Evolutionary conservation across 306 rosid species (phyloP).

Genomic region (Rubus idaeus): DNA sequence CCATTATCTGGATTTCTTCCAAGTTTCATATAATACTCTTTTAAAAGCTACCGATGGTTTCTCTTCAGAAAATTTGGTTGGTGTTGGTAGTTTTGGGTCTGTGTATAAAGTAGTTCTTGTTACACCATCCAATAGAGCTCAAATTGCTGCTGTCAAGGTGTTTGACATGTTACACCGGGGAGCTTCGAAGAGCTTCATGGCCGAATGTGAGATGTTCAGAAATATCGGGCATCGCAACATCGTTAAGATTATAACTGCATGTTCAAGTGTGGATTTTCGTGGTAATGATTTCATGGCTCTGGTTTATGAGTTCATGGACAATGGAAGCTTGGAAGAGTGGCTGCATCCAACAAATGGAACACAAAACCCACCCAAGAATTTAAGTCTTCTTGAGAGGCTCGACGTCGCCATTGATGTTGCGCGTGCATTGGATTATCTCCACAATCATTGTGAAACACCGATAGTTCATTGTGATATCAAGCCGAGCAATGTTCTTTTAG

Average conservation of each 20-base stretch:
- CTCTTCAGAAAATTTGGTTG: not conserved
- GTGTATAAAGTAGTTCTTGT: not conserved
- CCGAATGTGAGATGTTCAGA: constrained; percentile 1
- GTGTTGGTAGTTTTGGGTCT: not conserved
- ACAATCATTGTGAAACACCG: not conserved
- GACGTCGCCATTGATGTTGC: not conserved
- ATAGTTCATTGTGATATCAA: not conserved
- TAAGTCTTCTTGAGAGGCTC: not conserved
- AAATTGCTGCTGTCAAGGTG: not conserved
- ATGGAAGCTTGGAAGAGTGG: not conserved
- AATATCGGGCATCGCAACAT: not conserved
- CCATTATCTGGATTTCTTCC: not conserved
- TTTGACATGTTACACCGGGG: not conserved
- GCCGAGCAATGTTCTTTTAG: not conserved
- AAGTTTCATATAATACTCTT: not conserved
- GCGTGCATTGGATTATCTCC: not conserved
- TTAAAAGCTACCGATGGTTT: not conserved
- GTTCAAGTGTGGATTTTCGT: not conserved
- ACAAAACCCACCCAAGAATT: not conserved
- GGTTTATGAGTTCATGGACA: constrained; percentile 2
- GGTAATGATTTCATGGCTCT: not conserved
- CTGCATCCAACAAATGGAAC: not conserved
- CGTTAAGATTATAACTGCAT: not conserved
- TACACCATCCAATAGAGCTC: not conserved
- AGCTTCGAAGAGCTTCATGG: not conserved